A percentile compares a stretch with the other conserved stretches of the same genome.
Conservation (phyloP, 179 eudicot species). For the Beta corolliflora region DNA sequence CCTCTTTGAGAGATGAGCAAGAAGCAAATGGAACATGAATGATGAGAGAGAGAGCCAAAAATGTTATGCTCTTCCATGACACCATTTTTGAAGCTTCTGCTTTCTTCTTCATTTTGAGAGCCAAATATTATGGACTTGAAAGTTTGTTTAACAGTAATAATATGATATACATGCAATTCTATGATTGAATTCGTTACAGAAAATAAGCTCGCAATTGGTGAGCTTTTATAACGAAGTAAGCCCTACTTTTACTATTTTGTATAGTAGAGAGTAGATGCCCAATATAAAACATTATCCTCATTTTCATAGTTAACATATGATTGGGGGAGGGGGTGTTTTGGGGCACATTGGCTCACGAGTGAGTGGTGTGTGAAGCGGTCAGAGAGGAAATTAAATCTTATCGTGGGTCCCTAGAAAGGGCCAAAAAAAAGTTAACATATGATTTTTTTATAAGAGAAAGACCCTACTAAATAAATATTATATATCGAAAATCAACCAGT, state of each 20-base stretch:
- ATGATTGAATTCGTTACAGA: background rate
- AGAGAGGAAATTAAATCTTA: too few species aligned
- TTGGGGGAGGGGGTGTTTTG: too few species aligned
- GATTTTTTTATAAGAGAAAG: too few species aligned
- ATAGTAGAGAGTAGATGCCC: background rate
- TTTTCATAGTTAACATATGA: background rate
- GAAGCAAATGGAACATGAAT: constrained; percentile 20
- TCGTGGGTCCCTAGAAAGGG: too few species aligned
- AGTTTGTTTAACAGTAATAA: background rate
- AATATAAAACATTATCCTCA: background rate
- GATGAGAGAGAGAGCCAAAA: background rate
- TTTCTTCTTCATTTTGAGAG: background rate
- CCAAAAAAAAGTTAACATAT: too few species aligned
- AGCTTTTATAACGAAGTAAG: background rate
- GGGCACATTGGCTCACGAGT: too few species aligned
- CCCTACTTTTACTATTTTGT: background rate
- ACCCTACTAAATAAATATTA: too few species aligned
- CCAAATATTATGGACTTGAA: too few species aligned
- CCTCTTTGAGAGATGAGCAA: constrained; percentile 27
- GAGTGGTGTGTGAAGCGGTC: too few species aligned
- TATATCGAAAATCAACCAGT: too few species aligned
- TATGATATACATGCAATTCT: constrained; percentile 1
- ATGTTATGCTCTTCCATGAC: background rate
- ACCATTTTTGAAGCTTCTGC: constrained; percentile 15
- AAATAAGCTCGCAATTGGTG: constrained; percentile 3